Conservation (phyloP, 2,329 filamentous ascomycete genomes). For the Pseudonectria buxi region DNA sequence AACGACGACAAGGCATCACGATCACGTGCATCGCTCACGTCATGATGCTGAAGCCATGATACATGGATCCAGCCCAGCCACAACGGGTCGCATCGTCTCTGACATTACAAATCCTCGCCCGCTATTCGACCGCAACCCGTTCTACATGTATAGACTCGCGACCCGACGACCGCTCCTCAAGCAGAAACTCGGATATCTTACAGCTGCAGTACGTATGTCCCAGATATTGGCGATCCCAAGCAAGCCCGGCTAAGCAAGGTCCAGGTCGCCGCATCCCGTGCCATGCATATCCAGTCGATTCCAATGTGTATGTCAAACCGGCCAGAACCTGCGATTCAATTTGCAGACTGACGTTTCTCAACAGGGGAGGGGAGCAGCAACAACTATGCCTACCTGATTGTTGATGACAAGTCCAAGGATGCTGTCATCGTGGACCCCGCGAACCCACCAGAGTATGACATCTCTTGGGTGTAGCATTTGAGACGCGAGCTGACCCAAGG, state of each 20-base stretch:
- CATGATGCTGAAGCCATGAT: slow-evolving; percentile 16
- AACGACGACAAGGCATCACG: slow-evolving; percentile 13
- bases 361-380: slow-evolving; percentile 69
- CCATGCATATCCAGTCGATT: slow-evolving; percentile 82
- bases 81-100: neutral
- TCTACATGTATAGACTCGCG: slow-evolving; percentile 36
- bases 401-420: slow-evolving; percentile 72
- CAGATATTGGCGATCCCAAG: slow-evolving; percentile 2
- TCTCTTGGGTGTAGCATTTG: neutral
- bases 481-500: slow-evolving; percentile 4
- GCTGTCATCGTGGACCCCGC: slow-evolving; percentile 75
- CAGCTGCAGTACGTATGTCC: slow-evolving; percentile 15
- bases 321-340: neutral
- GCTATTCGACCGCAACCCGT: slow-evolving; percentile 14
- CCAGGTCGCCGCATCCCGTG: slow-evolving; percentile 17
- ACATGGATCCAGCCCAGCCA: slow-evolving; percentile 2
- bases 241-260: neutral
- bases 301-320: slow-evolving; percentile 67
- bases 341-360: slow-evolving; percentile 5
- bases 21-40: slow-evolving; percentile 11
- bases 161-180: slow-evolving; percentile 28
- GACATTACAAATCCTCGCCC: slow-evolving; percentile 20
- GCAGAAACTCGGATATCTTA: slow-evolving; percentile 22
- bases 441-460: slow-evolving; percentile 64
- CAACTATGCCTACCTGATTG: slow-evolving; percentile 80